Evolutionary conservation across 2,329 filamentous ascomycete genomes (phyloP).

Genomic region (Penicillium sp.): DNA sequence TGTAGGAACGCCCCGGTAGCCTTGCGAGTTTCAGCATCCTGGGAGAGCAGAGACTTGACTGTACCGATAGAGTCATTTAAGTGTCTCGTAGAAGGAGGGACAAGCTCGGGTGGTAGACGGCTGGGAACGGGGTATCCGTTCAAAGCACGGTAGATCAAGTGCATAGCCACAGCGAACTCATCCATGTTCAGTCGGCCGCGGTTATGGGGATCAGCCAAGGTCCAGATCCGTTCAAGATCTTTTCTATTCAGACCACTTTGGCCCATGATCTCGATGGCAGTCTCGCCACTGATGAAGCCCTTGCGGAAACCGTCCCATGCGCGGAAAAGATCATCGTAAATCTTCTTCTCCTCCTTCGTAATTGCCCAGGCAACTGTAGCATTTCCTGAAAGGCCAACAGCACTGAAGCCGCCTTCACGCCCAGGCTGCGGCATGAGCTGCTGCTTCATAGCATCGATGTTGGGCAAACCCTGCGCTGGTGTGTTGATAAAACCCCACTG

Average conservation of each 20-base stretch:
- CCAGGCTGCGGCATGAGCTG: slow-evolving; percentile 98
- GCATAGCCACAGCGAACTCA: slow-evolving; percentile 98
- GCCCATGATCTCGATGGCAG: slow-evolving; percentile 94
- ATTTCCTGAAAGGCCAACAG: slow-evolving; percentile 83
- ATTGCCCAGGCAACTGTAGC: slow-evolving; percentile 97
- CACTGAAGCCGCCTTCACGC: slow-evolving; percentile 80
- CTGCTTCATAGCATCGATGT: slow-evolving; percentile 86
- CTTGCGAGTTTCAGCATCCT: slow-evolving; percentile 87
- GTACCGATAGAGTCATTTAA: slow-evolving; percentile 89
- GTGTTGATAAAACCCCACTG: slow-evolving; percentile 99
- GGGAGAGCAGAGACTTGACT: slow-evolving; percentile 82
- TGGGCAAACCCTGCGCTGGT: slow-evolving; percentile 81
- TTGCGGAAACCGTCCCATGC: slow-evolving; percentile 95
- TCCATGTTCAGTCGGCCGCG: slow-evolving; percentile 92
- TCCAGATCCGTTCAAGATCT: slow-evolving; percentile 92
- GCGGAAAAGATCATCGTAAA: slow-evolving; percentile 91
- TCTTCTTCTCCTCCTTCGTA: slow-evolving; percentile 96
- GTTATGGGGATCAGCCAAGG: slow-evolving; percentile 87
- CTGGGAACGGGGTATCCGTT: slow-evolving; percentile 93
- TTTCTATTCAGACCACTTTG: slow-evolving; percentile 90
- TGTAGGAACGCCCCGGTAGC: slow-evolving; percentile 84
- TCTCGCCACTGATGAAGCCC: slow-evolving; percentile 85
- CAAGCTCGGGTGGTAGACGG: slow-evolving; percentile 82
- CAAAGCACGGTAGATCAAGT: slow-evolving; percentile 94
- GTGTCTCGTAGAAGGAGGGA: slow-evolving; percentile 91